Percentiles rank a stretch among this genome's conserved stretches.
Conservation (phyloP, 768 basidiomycete genomes). For the Tulasnella sp. region DNA sequence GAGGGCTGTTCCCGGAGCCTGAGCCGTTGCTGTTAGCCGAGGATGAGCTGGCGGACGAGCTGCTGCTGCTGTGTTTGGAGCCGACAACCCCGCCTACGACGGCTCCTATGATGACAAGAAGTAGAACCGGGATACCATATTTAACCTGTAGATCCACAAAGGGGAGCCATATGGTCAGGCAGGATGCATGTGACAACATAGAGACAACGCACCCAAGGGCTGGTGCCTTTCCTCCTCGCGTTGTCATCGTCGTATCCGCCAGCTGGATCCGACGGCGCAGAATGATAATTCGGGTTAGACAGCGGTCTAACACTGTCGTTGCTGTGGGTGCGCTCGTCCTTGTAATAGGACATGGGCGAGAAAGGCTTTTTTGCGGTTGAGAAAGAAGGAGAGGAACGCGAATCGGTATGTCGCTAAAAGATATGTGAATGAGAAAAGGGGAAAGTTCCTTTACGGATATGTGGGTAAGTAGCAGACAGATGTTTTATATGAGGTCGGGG, state of each 20-base stretch:
- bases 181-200: background rate
- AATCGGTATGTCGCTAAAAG: background rate
- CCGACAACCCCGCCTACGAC: slow-evolving; percentile 69
- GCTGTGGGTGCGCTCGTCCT: slow-evolving; percentile 2
- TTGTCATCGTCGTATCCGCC: slow-evolving; percentile 20
- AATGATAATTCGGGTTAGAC: slow-evolving; percentile 11
- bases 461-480: background rate
- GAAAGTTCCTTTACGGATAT: background rate
- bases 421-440: background rate
- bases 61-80: slow-evolving; percentile 41
- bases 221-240: slow-evolving; percentile 40
- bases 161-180: background rate
- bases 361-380: background rate
- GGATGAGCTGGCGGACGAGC: slow-evolving; percentile 22
- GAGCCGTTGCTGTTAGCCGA: background rate
- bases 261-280: background rate
- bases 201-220: slow-evolving; percentile 55
- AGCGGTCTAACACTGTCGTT: background rate
- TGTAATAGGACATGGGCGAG: background rate
- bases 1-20: slow-evolving; percentile 30
- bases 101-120: slow-evolving; percentile 32
- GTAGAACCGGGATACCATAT: slow-evolving; percentile 28
- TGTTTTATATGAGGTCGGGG: too few relatives aligned
- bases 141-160: slow-evolving; percentile 22
- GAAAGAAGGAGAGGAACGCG: slow-evolving; percentile 6